Base-by-base conservation (phyloP, 192 early-diverging fungal species). In the Coemansia sp. region DNA sequence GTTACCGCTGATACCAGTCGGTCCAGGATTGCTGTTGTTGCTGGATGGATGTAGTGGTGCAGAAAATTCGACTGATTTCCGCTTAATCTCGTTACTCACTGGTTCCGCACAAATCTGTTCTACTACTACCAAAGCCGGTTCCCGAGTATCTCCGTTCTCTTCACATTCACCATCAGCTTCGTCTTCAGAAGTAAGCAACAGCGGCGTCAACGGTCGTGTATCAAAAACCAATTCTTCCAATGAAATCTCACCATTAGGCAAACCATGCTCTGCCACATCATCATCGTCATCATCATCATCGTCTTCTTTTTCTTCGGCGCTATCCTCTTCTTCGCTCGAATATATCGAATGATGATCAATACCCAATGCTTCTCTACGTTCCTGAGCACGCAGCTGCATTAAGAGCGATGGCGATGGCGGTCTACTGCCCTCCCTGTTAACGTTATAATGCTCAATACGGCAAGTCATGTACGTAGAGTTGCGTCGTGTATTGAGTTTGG, bases 381-480 rank as follows among this genome's bases (percentile, higher is more conserved):
- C 68, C 60, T 68, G 66, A 4, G 76, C 75, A 9, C 68, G 67
- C 34, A 59, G 52, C 53, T 78, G 76, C 81, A 83, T 77, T 17
- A 78, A 20, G 56, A 72, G 58, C 41, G 81, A 75, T 2, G 81
- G 81, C 11, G 75, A 78, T 9, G 76, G 72, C 0, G 81, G 81
- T 1, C 81, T 68, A 2, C 68, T 70, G 28, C 75, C 76, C 2
- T 71, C 65, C n/a, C 36, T 35, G 6, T 61, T 34, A 4, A 75
- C 67, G 2, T 59, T 65, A 39, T 72, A 71, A 0, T 58, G 14
- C 38, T 83, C 76, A 20, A 83, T 78, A 9, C 61, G 48, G 32
- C 81, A 83, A 1, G 81, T 75, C 72, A 78, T 70, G 56, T 83
- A 83, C 0, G 75, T 75, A 2, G 81, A 39, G 60, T 83, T 83